These are phyloP conservation scores for Pichia sp. DNA, from an alignment of 1,139 yeast genomes.

Conservation along the genomic window DNA sequence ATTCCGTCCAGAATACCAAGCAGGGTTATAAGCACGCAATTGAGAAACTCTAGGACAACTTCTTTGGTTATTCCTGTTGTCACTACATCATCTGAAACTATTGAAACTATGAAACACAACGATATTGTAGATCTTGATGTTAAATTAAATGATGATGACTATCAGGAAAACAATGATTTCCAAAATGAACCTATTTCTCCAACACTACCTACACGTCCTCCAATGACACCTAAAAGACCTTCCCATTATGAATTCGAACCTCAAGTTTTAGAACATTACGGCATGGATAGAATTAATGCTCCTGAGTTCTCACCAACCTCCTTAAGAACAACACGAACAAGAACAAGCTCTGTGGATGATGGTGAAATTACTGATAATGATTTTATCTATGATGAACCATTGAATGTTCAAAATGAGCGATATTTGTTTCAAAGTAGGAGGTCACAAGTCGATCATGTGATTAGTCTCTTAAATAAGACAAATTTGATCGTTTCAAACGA, in stretches of 20 bases:
- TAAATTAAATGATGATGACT: background rate
- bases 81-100: background rate
- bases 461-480: constrained; percentile 10
- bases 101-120: background rate
- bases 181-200: constrained; percentile 10
- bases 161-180: background rate
- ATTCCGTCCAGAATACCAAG: constrained; percentile 1
- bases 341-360: background rate
- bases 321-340: constrained; percentile 4
- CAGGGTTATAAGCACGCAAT: constrained; percentile 2
- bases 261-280: constrained; percentile 7
- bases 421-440: constrained; percentile 16
- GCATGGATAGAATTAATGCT: constrained; percentile 19
- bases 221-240: constrained; percentile 9
- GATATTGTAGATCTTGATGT: constrained; percentile 3
- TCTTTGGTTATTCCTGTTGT: constrained; percentile 8
- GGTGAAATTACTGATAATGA: background rate
- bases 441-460: constrained; percentile 13
- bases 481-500: constrained; percentile 16
- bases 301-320: constrained; percentile 21
- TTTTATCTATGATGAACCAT: constrained; percentile 1
- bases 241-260: constrained; percentile 5
- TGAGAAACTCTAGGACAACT: constrained; percentile 9
- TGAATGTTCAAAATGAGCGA: constrained; percentile 1
- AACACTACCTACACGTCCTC: constrained; percentile 11